Percentiles rank a stretch among this genome's conserved stretches.
Conservation (phyloP, 1,284 basidiomycete genomes). For the Ustilago loliicola region DNA sequence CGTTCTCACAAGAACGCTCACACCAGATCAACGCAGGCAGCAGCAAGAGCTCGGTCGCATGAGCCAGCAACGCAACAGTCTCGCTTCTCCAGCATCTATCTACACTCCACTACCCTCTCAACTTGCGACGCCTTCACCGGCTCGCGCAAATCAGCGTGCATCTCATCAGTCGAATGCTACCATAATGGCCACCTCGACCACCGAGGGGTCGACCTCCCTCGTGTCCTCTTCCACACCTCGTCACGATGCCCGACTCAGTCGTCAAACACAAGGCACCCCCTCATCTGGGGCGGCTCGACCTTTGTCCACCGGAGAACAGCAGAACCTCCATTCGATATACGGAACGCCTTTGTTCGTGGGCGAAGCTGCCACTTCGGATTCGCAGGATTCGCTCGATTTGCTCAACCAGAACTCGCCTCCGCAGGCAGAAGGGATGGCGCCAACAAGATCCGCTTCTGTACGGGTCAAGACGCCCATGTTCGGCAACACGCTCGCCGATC, state of each 20-base stretch:
- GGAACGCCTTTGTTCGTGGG: conserved; percentile 18
- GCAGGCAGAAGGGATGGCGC: conserved; percentile 2
- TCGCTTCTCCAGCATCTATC: conserved; percentile 7
- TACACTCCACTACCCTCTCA: conserved; percentile 7
- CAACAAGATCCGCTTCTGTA: conserved; percentile 27
- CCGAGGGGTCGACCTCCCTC: conserved; percentile 5
- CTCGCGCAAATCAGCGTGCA: conserved; percentile 15
- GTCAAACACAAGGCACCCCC: conserved; percentile 21
- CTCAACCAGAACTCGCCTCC: conserved; percentile 12
- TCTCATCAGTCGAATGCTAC: conserved; percentile 35
- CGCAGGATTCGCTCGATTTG: conserved; percentile 22
- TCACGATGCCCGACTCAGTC: conserved; percentile 25
- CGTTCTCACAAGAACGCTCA: conserved; percentile 16
- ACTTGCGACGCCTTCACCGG: conserved; percentile 4
- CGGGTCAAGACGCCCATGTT: conserved; percentile 38
- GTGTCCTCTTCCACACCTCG: conserved; percentile 21
- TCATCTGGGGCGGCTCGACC: conserved; percentile 19
- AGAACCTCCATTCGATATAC: not conserved
- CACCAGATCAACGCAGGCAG: conserved; percentile 18
- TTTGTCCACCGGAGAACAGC: conserved; percentile 2
- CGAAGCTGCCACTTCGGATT: conserved; percentile 12
- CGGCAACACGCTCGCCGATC: conserved; percentile 27
- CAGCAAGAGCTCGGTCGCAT: conserved; percentile 31
- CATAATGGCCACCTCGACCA: conserved; percentile 13
- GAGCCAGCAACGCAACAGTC: conserved; percentile 23